Evolutionary conservation across 352 stramenopile species (phyloP).

Genomic region (Globisporangium ultimum): DNA sequence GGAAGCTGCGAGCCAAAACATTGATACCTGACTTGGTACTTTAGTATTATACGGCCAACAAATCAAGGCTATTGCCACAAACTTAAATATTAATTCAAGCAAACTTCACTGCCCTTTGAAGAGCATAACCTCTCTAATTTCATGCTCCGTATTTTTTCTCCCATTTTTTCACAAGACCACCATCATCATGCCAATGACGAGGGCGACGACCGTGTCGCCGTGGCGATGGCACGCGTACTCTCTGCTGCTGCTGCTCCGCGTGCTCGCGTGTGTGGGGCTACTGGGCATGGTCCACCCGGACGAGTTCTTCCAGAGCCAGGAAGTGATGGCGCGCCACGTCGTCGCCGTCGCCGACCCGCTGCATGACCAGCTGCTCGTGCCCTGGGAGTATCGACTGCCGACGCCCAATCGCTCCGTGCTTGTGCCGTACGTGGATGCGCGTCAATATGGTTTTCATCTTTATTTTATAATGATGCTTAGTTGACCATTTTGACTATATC

Average conservation of each 20-base stretch:
- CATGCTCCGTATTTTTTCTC: no score
- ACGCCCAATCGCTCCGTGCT: constrained; percentile 69
- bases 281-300: constrained; percentile 74
- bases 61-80: no score
- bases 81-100: no score
- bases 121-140: no score
- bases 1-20: no score
- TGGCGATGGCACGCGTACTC: background rate
- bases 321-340: constrained; percentile 69
- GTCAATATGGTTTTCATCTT: no score
- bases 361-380: constrained; percentile 38
- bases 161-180: no score
- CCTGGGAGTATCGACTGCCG: constrained; percentile 72
- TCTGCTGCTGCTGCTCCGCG: constrained; percentile 36
- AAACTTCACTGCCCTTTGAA: no score
- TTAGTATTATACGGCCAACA: no score
- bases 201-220: background rate
- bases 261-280: constrained; percentile 25
- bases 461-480: background rate
- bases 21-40: no score
- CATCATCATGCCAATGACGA: background rate
- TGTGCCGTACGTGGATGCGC: constrained; percentile 48
- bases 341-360: constrained; percentile 17
- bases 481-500: background rate
- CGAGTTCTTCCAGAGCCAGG: constrained; percentile 87